Evolutionary conservation across 2,329 filamentous ascomycete genomes (phyloP), one percentile per base, ranked within the genome.

Genomic region (Didymella glomerata): DNA sequence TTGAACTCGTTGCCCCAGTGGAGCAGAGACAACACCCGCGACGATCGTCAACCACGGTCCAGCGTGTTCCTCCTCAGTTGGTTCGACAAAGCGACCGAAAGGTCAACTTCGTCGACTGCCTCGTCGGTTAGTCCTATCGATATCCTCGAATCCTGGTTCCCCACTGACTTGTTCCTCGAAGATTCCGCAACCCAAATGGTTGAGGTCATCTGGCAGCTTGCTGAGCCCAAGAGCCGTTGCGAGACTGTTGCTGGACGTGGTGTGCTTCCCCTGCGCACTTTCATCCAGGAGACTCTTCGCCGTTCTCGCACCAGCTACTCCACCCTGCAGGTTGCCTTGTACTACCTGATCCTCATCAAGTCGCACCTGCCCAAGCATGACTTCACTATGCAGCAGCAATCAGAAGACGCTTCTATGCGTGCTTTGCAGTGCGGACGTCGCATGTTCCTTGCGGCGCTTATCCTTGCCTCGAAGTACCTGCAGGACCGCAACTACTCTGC

Each of bases 401-500:
- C 56, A 22, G 85, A 89, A 64, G 90, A 94, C 69, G 86, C 89
- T 60, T 86, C 87, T 53, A 86, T 86, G 70, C 90, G 92, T 62
- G 92, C 93, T 40, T 86, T 99, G 73, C 93, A 97, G 79, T 98
- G 95, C 78, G 95, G 95, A 54, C 90, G 95, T 62, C 92, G 95
- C 72, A 98, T 98, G 94, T 98, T 99, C 76, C 85, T 99, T 53
- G 89, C 95, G 11, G 93, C 94, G 47, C 84, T 99, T 61, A 98
- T 99, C 66, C 84, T 99, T 56, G 95, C 95, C 2, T 98, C 95
- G 34, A 99, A 99, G 82, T 99, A 98, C 76, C 83, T 99, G 46
- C 95, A 99, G 79, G 95, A 99, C 76, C 90, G 94, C 68, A 99
- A 98, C 80, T 99, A 96, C 79, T 98, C 95, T 14, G 93, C 95